phyloP scores from a whole-genome alignment of 768 basidiomycete genomes.

The Plicaturopsis crispa region DNA sequence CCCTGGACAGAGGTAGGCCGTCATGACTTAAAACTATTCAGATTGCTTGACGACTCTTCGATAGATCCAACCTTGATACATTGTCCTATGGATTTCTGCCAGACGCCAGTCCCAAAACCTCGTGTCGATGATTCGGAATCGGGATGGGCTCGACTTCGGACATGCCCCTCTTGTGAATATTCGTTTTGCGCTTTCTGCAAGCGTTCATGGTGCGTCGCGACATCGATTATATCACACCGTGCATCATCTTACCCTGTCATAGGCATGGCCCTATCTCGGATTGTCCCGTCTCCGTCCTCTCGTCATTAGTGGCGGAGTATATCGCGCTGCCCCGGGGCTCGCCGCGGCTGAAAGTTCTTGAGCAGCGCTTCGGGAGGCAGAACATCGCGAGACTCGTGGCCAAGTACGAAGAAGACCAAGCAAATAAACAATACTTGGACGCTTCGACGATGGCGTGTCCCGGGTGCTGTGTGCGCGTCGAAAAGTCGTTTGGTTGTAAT shows the following conservation, averaged over 20 bases:
- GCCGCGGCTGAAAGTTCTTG: slow-evolving; percentile 39
- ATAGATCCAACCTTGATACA: slow-evolving; percentile 73
- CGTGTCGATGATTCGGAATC: slow-evolving; percentile 43
- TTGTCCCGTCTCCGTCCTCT: slow-evolving; percentile 64
- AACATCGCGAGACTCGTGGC: slow-evolving; percentile 56
- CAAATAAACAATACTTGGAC: slow-evolving; percentile 69
- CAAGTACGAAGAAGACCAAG: slow-evolving; percentile 64
- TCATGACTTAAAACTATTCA: background rate
- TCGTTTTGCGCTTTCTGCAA: slow-evolving; percentile 82
- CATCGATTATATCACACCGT: background rate
- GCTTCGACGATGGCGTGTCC: slow-evolving; percentile 65
- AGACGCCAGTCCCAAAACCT: slow-evolving; percentile 67
- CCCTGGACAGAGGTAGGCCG: slow-evolving; percentile 59
- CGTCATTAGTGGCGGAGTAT: slow-evolving; percentile 61
- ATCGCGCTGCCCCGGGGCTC: slow-evolving; percentile 48
- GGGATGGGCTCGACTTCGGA: slow-evolving; percentile 66
- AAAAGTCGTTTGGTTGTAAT: slow-evolving; percentile 79
- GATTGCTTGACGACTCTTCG: background rate
- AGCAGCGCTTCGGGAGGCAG: slow-evolving; percentile 53
- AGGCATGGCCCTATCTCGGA: slow-evolving; percentile 79
- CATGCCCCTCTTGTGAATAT: slow-evolving; percentile 63
- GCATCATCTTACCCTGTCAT: slow-evolving; percentile 4
- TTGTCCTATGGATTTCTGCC: slow-evolving; percentile 78
- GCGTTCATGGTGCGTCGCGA: slow-evolving; percentile 57
- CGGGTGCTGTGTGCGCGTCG: slow-evolving; percentile 56